These are phyloP conservation scores for Boletus subparvulus DNA, from an alignment of 768 basidiomycete genomes.

Conservation along the genomic window DNA sequence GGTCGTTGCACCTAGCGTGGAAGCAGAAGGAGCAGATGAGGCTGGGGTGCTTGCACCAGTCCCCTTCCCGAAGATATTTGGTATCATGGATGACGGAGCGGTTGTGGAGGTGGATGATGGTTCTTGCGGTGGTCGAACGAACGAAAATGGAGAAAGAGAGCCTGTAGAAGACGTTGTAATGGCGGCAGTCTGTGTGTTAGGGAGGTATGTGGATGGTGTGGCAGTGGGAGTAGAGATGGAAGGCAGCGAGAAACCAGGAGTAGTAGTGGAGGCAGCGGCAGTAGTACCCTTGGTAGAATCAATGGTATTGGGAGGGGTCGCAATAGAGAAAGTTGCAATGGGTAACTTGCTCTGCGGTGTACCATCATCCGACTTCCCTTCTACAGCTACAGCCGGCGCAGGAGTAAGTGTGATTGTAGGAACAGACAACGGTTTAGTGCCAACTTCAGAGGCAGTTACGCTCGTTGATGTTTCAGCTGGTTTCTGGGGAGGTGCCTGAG, in stretches of 20 bases:
- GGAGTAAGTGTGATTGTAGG: conserved; percentile 32
- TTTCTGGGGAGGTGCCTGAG: conserved; percentile 37
- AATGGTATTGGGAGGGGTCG: neutral
- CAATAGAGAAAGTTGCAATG: conserved; percentile 17
- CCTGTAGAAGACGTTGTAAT: conserved; percentile 11
- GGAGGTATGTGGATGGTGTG: conserved; percentile 14
- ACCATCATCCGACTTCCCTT: conserved; percentile 4
- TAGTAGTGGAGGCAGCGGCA: conserved; percentile 3
- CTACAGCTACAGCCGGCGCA: conserved; percentile 12
- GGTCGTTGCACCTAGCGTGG: conserved; percentile 2
- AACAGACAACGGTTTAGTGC: conserved; percentile 19
- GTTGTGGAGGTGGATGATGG: conserved; percentile 2
- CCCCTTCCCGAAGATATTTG: conserved; percentile 36
- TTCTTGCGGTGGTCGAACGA: conserved; percentile 15
- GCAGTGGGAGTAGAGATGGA: conserved; percentile 27
- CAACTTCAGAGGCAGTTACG: conserved; percentile 23
- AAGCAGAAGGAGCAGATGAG: conserved; percentile 5
- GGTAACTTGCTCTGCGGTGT: conserved; percentile 16
- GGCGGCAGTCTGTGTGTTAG: conserved; percentile 7
- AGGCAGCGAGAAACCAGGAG: conserved; percentile 25
- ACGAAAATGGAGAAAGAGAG: conserved; percentile 15
- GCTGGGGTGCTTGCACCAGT: conserved; percentile 4
- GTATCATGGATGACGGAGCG: conserved; percentile 12
- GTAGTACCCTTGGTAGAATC: conserved; percentile 10
- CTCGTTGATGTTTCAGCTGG: conserved; percentile 30